phyloP scores from a whole-genome alignment of 2,329 filamentous ascomycete species.

The Fusarium hainanense region DNA sequence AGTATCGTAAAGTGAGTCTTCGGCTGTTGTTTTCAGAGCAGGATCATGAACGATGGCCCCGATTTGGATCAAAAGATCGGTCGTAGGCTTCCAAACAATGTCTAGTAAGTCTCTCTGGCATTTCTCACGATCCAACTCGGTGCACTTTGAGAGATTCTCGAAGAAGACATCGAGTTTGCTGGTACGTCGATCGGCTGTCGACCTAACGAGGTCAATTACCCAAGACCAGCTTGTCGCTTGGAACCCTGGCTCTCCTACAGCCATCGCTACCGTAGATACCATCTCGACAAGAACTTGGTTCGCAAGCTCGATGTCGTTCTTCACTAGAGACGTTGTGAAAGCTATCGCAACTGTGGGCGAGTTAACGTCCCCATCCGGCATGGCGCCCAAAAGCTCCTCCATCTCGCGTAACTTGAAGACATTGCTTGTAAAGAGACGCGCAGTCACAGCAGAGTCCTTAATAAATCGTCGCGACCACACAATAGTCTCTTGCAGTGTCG shows the following conservation, averaged over 20 bases:
- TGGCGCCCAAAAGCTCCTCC: constrained; percentile 27
- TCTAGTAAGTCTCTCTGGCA: constrained; percentile 18
- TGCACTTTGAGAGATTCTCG: constrained; percentile 3
- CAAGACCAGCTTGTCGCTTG: constrained; percentile 9
- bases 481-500: constrained; percentile 38
- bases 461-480: constrained; percentile 48
- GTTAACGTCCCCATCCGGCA: constrained; percentile 12
- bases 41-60: constrained; percentile 35
- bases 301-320: constrained; percentile 12
- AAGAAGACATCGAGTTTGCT: constrained; percentile 2
- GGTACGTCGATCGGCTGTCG: constrained; percentile 12
- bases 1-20: background rate
- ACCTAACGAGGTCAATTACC: constrained; percentile 12
- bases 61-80: constrained; percentile 42
- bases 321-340: constrained; percentile 3
- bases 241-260: constrained; percentile 28
- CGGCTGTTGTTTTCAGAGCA: background rate
- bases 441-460: constrained; percentile 39
- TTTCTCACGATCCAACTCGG: background rate
- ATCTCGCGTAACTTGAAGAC: constrained; percentile 34
- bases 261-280: constrained; percentile 10
- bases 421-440: constrained; percentile 26
- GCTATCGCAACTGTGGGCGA: constrained; percentile 4
- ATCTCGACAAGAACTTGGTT: constrained; percentile 36
- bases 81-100: constrained; percentile 49